These are phyloP conservation scores for Grosmannia serpens DNA, from an alignment of 2,329 filamentous ascomycete genomes.

Conservation along the genomic window DNA sequence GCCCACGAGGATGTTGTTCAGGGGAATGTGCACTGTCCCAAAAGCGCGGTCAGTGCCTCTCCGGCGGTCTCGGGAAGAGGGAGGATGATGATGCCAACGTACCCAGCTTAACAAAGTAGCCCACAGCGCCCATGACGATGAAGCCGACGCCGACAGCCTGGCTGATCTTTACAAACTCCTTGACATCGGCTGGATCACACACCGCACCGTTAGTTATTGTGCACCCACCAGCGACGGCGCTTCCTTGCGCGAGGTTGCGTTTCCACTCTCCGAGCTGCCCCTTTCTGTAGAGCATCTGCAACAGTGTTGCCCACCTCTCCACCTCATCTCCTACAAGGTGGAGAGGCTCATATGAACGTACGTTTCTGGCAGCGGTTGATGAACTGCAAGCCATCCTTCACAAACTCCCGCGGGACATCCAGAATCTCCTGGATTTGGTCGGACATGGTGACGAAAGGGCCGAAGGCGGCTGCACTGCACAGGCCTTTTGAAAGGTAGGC, in stretches of 20 bases:
- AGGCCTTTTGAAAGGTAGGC: neutral
- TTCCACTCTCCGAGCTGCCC: neutral
- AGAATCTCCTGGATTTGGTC: slow-evolving; percentile 60
- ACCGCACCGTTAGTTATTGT: neutral
- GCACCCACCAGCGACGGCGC: neutral
- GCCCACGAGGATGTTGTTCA: slow-evolving; percentile 59
- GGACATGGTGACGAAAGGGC: slow-evolving; percentile 36
- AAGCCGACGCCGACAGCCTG: slow-evolving; percentile 57
- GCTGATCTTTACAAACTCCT: slow-evolving; percentile 42
- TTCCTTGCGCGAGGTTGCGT: neutral
- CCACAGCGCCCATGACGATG: slow-evolving; percentile 58
- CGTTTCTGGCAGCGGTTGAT: slow-evolving; percentile 52
- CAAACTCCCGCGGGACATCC: slow-evolving; percentile 56
- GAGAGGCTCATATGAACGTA: slow-evolving; percentile 21
- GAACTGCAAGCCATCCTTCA: slow-evolving; percentile 51
- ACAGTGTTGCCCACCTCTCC: neutral
- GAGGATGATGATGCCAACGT: slow-evolving; percentile 16
- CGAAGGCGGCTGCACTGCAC: neutral
- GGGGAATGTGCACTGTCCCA: slow-evolving; percentile 50
- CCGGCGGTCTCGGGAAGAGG: neutral
- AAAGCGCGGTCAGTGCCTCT: neutral
- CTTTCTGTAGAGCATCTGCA: neutral
- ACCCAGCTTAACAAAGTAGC: slow-evolving; percentile 62
- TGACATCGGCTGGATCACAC: slow-evolving; percentile 29
- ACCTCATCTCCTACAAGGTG: neutral